Conservation (phyloP, 2,329 filamentous ascomycete genomes). For the Monosporascus sp. region DNA sequence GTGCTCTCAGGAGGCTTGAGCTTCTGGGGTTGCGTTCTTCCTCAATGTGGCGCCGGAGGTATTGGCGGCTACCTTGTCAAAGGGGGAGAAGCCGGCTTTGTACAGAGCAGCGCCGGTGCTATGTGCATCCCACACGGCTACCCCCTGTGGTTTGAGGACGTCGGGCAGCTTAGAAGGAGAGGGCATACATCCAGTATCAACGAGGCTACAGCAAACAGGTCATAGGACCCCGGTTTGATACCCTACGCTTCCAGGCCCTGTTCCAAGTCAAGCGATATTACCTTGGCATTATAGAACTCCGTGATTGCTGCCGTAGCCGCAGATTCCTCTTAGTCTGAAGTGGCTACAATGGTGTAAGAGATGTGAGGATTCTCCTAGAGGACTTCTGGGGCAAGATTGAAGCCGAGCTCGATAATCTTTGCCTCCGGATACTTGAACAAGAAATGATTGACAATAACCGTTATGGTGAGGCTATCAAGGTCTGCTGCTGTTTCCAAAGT, state of each 20-base stretch:
- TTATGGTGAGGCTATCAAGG: slow-evolving; percentile 1
- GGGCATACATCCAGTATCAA: too few species aligned
- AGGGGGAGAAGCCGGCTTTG: slow-evolving; percentile 3
- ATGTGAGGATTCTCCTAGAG: slow-evolving; percentile 7
- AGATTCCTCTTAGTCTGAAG: slow-evolving; percentile 10
- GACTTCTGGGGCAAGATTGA: slow-evolving; percentile 4
- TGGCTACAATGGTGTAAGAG: slow-evolving; percentile 10
- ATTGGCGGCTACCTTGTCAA: slow-evolving; percentile 1
- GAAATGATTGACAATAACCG: slow-evolving; percentile 12
- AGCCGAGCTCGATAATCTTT: slow-evolving; percentile 16
- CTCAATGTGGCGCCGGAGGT: slow-evolving; percentile 2
- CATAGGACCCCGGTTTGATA: slow-evolving; percentile 5
- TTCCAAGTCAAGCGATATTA: slow-evolving; percentile 8
- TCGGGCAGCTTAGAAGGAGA: slow-evolving; percentile 2
- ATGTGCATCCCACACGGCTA: slow-evolving; percentile 1
- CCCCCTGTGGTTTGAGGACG: slow-evolving; percentile 4
- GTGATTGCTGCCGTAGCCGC: slow-evolving; percentile 6
- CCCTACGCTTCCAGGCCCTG: slow-evolving; percentile 5
- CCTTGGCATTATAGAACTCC: slow-evolving; percentile 13
- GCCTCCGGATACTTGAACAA: slow-evolving; percentile 22
- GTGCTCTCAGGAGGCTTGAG: background rate
- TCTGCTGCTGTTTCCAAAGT: too few species aligned
- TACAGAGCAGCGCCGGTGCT: background rate
- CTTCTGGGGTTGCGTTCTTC: background rate
- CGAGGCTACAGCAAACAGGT: slow-evolving; percentile 7